Evolutionary conservation across 2,329 filamentous ascomycete genomes (phyloP), one percentile per base, ranked within the genome.

Genomic region (Sporothrix inflata): DNA sequence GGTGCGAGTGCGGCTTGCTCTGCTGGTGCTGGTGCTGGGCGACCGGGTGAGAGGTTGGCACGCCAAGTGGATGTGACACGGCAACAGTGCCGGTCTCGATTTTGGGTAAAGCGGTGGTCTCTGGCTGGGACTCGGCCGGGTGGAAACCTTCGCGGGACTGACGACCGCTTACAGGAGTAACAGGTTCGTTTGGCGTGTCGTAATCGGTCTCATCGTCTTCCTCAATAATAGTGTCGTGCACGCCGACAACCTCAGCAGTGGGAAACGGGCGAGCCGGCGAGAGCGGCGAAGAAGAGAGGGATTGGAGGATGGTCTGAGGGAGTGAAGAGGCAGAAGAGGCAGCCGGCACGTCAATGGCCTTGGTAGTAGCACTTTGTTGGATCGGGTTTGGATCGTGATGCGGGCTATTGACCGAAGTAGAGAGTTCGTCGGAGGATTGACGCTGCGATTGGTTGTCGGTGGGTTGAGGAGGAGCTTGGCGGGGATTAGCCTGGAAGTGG

Each of bases 141-240:
- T 82, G 82, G 74, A 89, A 88, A 8, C 68, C 60, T 75, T 88
- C 86, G 72, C 85, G 85, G 63, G 87, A 88, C 77, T 87, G 85
- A 74, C 85, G 84, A 76, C 82, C 83, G 76, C 88, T 90, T 73
- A 88, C 85, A 65, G 89, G 89, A 27, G 89, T 91, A 72, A 88
- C 83, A 60, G 89, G 89, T 75, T 90, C 89, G 80, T 87, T 86
- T 71, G 84, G 82, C 30, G 85, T 85, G 76, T 90, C 88, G 79
- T 85, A 89, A 74, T 86, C 85, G 9, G 87, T 89, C 78, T 90
- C 88, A 80, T 87, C 87, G 78, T 84, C 85, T 77, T 85, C 85
- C 80, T 89, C 87, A 69, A 85, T 83, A 74, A 89, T 89, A 71
- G 87, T 84, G 74, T 81, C 83, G 75, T 83, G 81, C 11, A 87